Conservation (phyloP, 345 rosid species). For the Euphorbia lathyris region DNA sequence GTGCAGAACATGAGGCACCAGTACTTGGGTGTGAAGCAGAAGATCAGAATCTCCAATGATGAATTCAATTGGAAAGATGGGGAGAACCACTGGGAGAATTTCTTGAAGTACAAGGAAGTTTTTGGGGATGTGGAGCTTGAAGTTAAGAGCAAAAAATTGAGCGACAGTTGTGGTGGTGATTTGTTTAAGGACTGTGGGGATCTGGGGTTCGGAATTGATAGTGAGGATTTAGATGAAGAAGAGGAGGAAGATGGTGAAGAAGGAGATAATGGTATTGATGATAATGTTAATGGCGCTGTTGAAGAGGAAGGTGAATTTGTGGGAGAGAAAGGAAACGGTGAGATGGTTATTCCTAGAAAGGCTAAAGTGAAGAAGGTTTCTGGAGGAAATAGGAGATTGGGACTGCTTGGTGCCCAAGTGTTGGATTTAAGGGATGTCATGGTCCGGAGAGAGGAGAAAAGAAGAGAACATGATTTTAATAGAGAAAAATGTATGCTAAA, state of each 20-base stretch:
- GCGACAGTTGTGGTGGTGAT: constrained; percentile 35
- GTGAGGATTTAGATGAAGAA: constrained; percentile 53
- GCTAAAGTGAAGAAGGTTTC: constrained; percentile 34
- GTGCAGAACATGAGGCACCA: constrained; percentile 87
- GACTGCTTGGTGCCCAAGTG: constrained; percentile 46
- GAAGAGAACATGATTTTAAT: constrained; percentile 49
- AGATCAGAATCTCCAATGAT: constrained; percentile 52
- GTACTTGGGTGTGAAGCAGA: constrained; percentile 80
- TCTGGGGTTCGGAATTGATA: constrained; percentile 49
- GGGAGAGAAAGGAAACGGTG: constrained; percentile 31
- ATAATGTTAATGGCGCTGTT: constrained; percentile 18
- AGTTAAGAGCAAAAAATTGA: constrained; percentile 45
- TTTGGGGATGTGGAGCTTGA: constrained; percentile 77
- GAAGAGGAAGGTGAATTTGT: constrained; percentile 37
- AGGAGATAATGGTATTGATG: constrained; percentile 31
- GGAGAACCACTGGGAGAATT: constrained; percentile 74
- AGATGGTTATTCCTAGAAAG: constrained; percentile 20
- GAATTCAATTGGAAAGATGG: constrained; percentile 71
- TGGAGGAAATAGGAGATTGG: constrained; percentile 37
- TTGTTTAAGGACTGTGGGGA: constrained; percentile 33
- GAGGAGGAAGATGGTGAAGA: constrained; percentile 45
- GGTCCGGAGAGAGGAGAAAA: constrained; percentile 56
- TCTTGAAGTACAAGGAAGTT: constrained; percentile 66
- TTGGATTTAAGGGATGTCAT: constrained; percentile 51
- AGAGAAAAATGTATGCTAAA: constrained; percentile 40